Evolutionary conservation across 352 stramenopile genomes (phyloP).

Genomic region (Pythium vanterpoolii): DNA sequence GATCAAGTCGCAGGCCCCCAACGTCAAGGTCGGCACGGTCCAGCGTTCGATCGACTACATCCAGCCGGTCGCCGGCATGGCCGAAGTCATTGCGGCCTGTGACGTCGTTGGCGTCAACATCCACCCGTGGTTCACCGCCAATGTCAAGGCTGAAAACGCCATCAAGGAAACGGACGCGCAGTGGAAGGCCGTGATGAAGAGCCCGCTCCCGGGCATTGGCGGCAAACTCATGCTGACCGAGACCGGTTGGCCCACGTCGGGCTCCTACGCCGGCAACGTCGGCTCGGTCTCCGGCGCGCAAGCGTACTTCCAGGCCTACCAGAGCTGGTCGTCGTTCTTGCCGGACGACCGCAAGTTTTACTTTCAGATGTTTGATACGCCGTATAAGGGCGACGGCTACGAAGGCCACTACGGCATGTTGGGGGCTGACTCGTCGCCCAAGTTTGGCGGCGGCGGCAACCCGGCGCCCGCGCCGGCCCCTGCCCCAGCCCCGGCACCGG

Average conservation of each 20-base stretch:
- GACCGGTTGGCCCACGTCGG: constrained; percentile 55
- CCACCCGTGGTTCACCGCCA: constrained; percentile 52
- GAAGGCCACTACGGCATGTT: constrained; percentile 59
- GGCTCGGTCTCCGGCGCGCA: constrained; percentile 32
- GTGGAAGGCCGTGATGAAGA: constrained; percentile 40
- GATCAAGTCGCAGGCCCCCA: constrained; percentile 43
- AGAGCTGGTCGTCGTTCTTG: constrained; percentile 47
- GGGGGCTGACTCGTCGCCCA: constrained; percentile 36
- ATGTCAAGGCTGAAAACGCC: constrained; percentile 30
- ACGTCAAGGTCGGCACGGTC: constrained; percentile 61
- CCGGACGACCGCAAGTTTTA: constrained; percentile 57
- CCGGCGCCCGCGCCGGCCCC: constrained; percentile 14
- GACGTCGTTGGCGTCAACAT: constrained; percentile 75
- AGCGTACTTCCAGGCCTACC: constrained; percentile 57
- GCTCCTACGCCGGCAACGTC: constrained; percentile 37
- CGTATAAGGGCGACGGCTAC: constrained; percentile 34
- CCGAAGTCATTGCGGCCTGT: constrained; percentile 42
- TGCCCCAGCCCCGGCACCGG: constrained; percentile 8
- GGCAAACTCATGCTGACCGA: constrained; percentile 57
- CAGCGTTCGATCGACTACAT: constrained; percentile 62
- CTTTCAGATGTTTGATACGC: constrained; percentile 78
- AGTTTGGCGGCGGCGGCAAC: constrained; percentile 38
- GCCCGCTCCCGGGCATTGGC: constrained; percentile 33
- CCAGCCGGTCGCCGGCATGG: constrained; percentile 30
- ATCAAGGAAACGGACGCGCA: constrained; percentile 40